Conservation (phyloP, 257 asterid genomes). For the Plantago elongata region DNA sequence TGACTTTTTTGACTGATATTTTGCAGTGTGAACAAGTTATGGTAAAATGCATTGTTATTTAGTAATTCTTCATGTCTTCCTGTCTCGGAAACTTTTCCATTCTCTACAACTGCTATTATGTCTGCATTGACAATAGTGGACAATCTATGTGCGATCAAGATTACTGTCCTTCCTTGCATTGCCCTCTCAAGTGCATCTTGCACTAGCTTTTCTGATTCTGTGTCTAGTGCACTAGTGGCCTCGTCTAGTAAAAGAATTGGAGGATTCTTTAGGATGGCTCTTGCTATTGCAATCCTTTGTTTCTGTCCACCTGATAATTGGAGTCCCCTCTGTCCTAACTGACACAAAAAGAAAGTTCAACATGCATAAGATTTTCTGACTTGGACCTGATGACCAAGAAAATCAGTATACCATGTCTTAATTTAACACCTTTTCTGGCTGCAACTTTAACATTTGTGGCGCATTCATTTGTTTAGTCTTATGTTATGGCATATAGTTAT, state of each 20-base stretch:
- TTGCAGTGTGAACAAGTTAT: conserved; percentile 58
- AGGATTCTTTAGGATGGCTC: conserved; percentile 73
- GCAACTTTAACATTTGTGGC: no score
- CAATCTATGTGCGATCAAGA: conserved; percentile 74
- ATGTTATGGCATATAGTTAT: no score
- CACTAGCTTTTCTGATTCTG: conserved; percentile 80
- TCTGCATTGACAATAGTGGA: conserved; percentile 79
- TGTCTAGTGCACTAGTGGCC: conserved; percentile 91
- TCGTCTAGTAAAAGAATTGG: conserved; percentile 80
- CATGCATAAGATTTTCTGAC: conserved; percentile 1
- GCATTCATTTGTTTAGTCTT: no score
- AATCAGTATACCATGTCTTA: not conserved
- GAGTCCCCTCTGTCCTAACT: conserved; percentile 85
- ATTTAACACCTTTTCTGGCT: no score
- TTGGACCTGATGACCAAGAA: not conserved
- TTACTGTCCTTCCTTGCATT: conserved; percentile 72
- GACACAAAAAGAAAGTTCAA: conserved; percentile 22
- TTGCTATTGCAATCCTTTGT: conserved; percentile 86
- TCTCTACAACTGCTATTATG: conserved; percentile 56
- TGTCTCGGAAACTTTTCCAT: conserved; percentile 52
- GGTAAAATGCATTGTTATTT: conserved; percentile 42
- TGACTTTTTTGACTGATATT: conserved; percentile 45
- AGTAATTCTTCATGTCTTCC: conserved; percentile 58
- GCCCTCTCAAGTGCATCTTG: conserved; percentile 81
- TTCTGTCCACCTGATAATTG: conserved; percentile 93